Conservation (phyloP, 495 filamentous ascomycete species). For the Diplogelasinospora grovesii region DNA sequence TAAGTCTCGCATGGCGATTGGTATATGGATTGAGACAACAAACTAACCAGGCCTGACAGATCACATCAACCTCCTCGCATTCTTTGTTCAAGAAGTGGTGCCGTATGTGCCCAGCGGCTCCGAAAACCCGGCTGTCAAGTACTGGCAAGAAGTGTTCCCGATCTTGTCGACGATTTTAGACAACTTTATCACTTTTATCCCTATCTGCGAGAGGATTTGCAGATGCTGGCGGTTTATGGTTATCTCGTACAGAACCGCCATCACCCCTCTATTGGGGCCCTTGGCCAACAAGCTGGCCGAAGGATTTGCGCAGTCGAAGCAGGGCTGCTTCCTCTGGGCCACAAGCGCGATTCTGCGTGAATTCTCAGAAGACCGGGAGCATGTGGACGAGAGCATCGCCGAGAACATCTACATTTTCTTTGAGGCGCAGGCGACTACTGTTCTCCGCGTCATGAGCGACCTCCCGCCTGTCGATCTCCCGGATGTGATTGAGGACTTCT, state of each 20-base stretch:
- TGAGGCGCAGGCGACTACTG: slow-evolving; percentile 80
- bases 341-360: slow-evolving; percentile 92
- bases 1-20: slow-evolving; percentile 29
- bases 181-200: slow-evolving; percentile 73
- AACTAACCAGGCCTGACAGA: slow-evolving; percentile 46
- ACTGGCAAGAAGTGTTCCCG: slow-evolving; percentile 88
- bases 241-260: slow-evolving; percentile 85
- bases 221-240: slow-evolving; percentile 95
- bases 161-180: slow-evolving; percentile 76
- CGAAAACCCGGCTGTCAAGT: slow-evolving; percentile 88
- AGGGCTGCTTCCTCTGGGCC: slow-evolving; percentile 97
- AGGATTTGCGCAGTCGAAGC: slow-evolving; percentile 77
- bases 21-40: background rate
- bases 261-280: slow-evolving; percentile 73
- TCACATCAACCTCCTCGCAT: slow-evolving; percentile 83
- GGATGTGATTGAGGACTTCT: slow-evolving; percentile 98
- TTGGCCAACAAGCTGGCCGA: slow-evolving; percentile 80
- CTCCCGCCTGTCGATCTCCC: slow-evolving; percentile 80
- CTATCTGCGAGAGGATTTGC: slow-evolving; percentile 89
- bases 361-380: slow-evolving; percentile 81
- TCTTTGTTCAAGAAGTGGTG: slow-evolving; percentile 72
- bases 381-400: slow-evolving; percentile 77
- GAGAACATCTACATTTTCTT: slow-evolving; percentile 88
- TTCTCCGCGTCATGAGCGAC: slow-evolving; percentile 83
- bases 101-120: slow-evolving; percentile 66